phyloP scores from a whole-genome alignment of 2,329 filamentous ascomycete species.

The Colletotrichum musae region DNA sequence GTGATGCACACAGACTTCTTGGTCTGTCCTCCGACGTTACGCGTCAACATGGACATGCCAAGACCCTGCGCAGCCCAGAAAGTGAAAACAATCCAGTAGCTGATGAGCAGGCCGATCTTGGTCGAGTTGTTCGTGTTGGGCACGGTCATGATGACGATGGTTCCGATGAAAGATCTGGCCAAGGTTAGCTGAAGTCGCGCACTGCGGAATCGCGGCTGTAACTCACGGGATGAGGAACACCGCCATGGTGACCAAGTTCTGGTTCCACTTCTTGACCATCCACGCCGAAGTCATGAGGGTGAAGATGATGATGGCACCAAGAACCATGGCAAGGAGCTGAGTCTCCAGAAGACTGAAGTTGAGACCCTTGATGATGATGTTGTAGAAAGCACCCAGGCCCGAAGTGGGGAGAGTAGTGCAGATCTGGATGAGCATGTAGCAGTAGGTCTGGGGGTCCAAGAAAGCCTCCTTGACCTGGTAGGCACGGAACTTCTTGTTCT shows the following conservation, averaged over 20 bases:
- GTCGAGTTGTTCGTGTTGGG: conserved; percentile 4
- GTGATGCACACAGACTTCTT: conserved; percentile 56
- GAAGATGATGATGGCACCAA: conserved; percentile 35
- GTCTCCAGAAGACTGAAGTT: conserved; percentile 46
- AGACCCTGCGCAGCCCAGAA: conserved; percentile 31
- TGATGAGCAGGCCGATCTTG: conserved; percentile 14
- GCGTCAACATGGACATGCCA: conserved; percentile 45
- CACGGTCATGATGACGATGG: conserved; percentile 34
- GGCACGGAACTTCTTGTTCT: conserved; percentile 29
- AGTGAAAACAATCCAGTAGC: conserved; percentile 25
- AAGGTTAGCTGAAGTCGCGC: conserved; percentile 12
- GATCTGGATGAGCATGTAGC: conserved; percentile 32
- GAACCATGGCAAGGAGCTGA: conserved; percentile 46
- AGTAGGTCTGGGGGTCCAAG: conserved; percentile 24
- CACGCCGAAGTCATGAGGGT: conserved; percentile 24
- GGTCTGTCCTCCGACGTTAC: conserved; percentile 45
- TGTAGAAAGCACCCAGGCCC: conserved; percentile 45
- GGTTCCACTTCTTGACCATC: conserved; percentile 29
- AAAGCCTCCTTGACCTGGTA: conserved; percentile 32
- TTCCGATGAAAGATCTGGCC: conserved; percentile 14
- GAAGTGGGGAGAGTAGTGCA: conserved; percentile 45
- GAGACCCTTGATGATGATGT: conserved; percentile 46
- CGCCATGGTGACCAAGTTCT: conserved; percentile 41
- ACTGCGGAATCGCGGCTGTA: not conserved
- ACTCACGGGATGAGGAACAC: conserved; percentile 22